Evolutionary conservation across 192 early-diverging fungal species (phyloP).

Genomic region (Coemansia guatemalensis): DNA sequence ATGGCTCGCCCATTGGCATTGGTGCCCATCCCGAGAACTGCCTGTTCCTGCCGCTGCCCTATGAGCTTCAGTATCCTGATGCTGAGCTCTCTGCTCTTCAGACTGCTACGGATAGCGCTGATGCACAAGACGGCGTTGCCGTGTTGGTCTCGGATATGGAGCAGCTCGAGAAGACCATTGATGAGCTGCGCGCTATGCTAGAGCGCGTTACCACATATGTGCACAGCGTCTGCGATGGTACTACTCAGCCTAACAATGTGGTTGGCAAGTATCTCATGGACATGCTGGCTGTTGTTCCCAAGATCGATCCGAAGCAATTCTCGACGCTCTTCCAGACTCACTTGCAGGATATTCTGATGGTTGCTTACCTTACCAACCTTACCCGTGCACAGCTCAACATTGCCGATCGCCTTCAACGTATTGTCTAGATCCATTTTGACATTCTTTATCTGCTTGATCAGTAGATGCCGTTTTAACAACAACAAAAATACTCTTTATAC

Average conservation of each 20-base stretch:
- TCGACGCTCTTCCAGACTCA: slow-evolving; percentile 94
- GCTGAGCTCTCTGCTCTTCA: slow-evolving; percentile 78
- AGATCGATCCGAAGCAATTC: slow-evolving; percentile 81
- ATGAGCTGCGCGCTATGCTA: slow-evolving; percentile 79
- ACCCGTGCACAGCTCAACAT: slow-evolving; percentile 94
- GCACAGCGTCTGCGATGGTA: slow-evolving; percentile 41
- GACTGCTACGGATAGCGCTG: slow-evolving; percentile 37
- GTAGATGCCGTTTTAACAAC: slow-evolving; percentile 1
- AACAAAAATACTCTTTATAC: slow-evolving; percentile 10
- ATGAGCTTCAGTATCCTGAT: slow-evolving; percentile 87
- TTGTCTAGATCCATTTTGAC: slow-evolving; percentile 54
- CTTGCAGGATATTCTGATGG: slow-evolving; percentile 93
- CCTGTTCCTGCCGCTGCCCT: slow-evolving; percentile 86
- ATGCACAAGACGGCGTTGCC: slow-evolving; percentile 54
- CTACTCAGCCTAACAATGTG: slow-evolving; percentile 61
- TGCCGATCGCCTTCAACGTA: slow-evolving; percentile 83
- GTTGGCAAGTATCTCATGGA: slow-evolving; percentile 94
- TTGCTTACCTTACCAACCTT: slow-evolving; percentile 93
- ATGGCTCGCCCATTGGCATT: slow-evolving; percentile 74
- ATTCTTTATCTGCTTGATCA: not conserved
- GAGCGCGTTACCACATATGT: slow-evolving; percentile 82
- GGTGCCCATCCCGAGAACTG: slow-evolving; percentile 74
- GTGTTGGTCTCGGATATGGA: slow-evolving; percentile 87
- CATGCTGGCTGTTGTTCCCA: slow-evolving; percentile 85
- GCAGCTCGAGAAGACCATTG: slow-evolving; percentile 76